Evolutionary conservation across 192 early-diverging fungal species (phyloP).

Genomic region (Chytriomyces confervae): DNA sequence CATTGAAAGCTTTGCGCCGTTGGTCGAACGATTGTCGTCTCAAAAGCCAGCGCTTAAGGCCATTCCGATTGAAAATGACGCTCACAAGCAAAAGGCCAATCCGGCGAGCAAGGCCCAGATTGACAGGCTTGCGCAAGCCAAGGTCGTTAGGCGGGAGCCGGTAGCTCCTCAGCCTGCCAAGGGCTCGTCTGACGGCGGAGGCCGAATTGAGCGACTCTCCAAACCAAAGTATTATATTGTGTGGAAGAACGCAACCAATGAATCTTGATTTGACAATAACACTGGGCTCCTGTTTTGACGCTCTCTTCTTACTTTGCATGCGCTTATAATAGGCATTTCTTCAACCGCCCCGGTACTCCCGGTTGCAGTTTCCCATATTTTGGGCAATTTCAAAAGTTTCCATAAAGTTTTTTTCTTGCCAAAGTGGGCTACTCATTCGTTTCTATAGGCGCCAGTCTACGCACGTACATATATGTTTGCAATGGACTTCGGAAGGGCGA

Average conservation of each 20-base stretch:
- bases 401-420: too few species aligned
- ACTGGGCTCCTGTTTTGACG: too few species aligned
- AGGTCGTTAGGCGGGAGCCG: slow-evolving; percentile 6
- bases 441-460: too few species aligned
- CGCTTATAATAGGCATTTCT: too few species aligned
- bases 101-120: background rate
- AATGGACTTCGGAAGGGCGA: too few species aligned
- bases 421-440: too few species aligned
- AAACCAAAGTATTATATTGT: slow-evolving; percentile 32
- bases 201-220: slow-evolving; percentile 5
- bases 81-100: background rate
- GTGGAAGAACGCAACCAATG: slow-evolving; percentile 14
- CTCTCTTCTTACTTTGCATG: too few species aligned
- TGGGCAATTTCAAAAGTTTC: too few species aligned
- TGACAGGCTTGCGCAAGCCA: slow-evolving; percentile 28
- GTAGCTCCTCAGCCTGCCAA: slow-evolving; percentile 2
- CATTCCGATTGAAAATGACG: background rate
- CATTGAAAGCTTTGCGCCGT: background rate
- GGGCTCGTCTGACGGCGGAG: background rate
- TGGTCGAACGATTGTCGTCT: slow-evolving; percentile 5
- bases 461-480: too few species aligned
- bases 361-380: too few species aligned
- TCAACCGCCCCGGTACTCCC: too few species aligned
- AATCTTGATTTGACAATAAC: too few species aligned
- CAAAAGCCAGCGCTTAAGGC: slow-evolving; percentile 6